These are phyloP conservation scores for Mycosphaerella arachidis DNA, from an alignment of 2,329 filamentous ascomycete species.

Conservation along the genomic window DNA sequence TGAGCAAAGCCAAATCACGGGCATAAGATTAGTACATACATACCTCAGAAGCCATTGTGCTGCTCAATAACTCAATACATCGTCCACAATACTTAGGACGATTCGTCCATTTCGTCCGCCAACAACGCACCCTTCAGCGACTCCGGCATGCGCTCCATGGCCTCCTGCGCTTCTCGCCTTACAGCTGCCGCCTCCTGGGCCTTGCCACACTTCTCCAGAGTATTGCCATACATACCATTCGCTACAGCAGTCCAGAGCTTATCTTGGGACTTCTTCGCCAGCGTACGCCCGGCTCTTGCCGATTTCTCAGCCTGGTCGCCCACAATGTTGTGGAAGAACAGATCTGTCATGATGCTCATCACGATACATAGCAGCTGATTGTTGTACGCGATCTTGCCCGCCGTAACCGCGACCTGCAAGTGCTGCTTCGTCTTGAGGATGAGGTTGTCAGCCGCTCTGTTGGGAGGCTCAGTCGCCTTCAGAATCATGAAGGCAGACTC, in stretches of 20 bases:
- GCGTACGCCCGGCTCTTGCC: conserved; percentile 45
- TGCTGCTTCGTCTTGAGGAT: conserved; percentile 75
- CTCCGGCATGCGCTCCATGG: conserved; percentile 21
- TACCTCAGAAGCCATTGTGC: neutral
- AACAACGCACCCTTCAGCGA: conserved; percentile 14
- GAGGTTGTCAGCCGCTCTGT: conserved; percentile 50
- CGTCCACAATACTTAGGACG: neutral
- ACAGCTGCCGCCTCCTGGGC: conserved; percentile 26
- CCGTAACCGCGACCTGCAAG: conserved; percentile 67
- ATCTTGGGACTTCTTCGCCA: conserved; percentile 49
- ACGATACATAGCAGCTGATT: conserved; percentile 77
- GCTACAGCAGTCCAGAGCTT: conserved; percentile 57
- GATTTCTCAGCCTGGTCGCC: conserved; percentile 56
- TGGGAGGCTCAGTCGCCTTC: conserved; percentile 52
- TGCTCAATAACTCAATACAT: neutral
- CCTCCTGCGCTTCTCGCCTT: conserved; percentile 18
- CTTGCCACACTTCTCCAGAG: conserved; percentile 64
- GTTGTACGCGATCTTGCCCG: conserved; percentile 66
- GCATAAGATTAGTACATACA: neutral
- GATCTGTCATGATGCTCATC: conserved; percentile 77
- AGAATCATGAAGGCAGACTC: conserved; percentile 73
- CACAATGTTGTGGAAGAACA: conserved; percentile 76
- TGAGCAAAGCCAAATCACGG: neutral
- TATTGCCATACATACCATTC: conserved; percentile 71
- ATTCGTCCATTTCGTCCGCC: neutral